A percentile compares a stretch with the other conserved stretches of the same genome.
Conservation (phyloP, 1,139 yeast species). For the Saccharomyces pastorianus region DNA sequence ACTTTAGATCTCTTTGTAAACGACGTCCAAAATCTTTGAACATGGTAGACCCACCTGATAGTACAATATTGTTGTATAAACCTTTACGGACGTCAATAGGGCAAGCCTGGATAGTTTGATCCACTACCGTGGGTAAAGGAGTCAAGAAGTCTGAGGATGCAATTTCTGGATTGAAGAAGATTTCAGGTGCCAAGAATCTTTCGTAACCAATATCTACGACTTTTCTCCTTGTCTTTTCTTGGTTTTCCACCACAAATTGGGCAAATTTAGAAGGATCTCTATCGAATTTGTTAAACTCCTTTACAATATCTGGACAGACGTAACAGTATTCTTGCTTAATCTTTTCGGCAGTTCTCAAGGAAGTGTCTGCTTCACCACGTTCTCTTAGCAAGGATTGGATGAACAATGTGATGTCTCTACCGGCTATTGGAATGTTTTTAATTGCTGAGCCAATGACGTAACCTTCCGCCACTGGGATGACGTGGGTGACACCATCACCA, state of each 20-base stretch:
- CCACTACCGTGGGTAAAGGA: constrained; percentile 91
- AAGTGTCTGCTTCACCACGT: constrained; percentile 91
- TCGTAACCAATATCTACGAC: constrained; percentile 93
- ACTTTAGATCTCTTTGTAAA: constrained; percentile 87
- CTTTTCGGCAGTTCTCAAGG: constrained; percentile 89
- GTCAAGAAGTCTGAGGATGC: constrained; percentile 91
- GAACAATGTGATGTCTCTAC: constrained; percentile 91
- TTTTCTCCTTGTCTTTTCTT: constrained; percentile 54
- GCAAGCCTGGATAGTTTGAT: constrained; percentile 86
- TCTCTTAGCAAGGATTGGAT: constrained; percentile 91
- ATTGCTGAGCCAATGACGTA: constrained; percentile 96
- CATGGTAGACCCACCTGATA: constrained; percentile 97
- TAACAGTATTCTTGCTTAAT: constrained; percentile 95
- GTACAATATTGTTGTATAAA: constrained; percentile 86
- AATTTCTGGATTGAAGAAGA: constrained; percentile 95
- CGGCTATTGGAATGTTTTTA: constrained; percentile 96
- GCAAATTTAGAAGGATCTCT: constrained; percentile 92
- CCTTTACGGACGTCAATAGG: constrained; percentile 98
- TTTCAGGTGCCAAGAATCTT: constrained; percentile 95
- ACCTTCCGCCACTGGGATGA: constrained; percentile 98
- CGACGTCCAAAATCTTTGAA: constrained; percentile 97
- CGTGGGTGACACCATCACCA: constrained; percentile 97
- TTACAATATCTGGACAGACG: constrained; percentile 95
- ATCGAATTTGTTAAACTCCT: constrained; percentile 90
- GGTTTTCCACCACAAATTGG: constrained; percentile 82